Evolutionary conservation across 129 eudicot genomes (phyloP).

Genomic region (Tanacetum coccineum): DNA sequence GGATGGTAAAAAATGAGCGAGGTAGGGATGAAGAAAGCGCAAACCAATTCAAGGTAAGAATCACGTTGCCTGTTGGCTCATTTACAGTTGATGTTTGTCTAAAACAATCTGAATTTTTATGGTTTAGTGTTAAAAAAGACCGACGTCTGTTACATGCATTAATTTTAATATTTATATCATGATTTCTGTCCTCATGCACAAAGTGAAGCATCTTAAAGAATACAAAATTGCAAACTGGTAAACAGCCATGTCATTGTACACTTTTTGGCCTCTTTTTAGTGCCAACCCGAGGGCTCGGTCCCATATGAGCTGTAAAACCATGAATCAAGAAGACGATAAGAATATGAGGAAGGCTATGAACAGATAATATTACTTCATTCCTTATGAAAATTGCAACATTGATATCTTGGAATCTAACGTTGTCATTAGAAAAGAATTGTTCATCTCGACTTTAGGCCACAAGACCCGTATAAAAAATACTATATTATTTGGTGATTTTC

Average conservation of each 20-base stretch:
- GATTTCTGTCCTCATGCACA: too few relatives aligned
- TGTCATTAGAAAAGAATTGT: neutral
- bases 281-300: constrained; percentile 47
- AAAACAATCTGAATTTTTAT: too few relatives aligned
- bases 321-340: constrained; percentile 1
- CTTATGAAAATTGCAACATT: neutral
- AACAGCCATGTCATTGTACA: constrained; percentile 93
- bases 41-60: too few relatives aligned
- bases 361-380: neutral
- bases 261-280: constrained; percentile 81
- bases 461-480: neutral
- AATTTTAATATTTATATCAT: too few relatives aligned
- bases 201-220: too few relatives aligned
- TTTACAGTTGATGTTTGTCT: too few relatives aligned
- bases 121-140: too few relatives aligned
- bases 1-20: too few relatives aligned
- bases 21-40: too few relatives aligned
- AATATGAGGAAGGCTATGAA: neutral
- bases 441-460: neutral
- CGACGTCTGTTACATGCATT: too few relatives aligned
- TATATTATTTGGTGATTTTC: neutral
- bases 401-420: neutral
- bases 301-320: constrained; percentile 54
- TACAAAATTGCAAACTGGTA: too few relatives aligned
- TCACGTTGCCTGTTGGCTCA: too few relatives aligned